Evolutionary conservation across 352 stramenopile genomes (phyloP).

Genomic region (Vaucheria bursata): DNA sequence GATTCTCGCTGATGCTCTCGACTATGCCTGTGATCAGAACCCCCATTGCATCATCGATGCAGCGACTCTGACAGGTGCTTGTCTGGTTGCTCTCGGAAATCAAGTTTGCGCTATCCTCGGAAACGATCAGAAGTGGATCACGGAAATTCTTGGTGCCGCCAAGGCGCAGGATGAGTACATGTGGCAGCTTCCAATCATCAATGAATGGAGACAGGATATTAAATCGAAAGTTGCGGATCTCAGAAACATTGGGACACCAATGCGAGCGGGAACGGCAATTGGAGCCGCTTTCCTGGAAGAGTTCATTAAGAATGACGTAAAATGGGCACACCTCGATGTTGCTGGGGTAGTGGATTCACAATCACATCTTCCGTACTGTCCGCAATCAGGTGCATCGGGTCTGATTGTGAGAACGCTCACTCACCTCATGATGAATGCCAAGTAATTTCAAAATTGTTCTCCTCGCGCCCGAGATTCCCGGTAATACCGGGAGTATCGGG

Average conservation of each 20-base stretch:
- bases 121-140: slow-evolving; percentile 56
- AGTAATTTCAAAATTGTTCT: slow-evolving; percentile 2
- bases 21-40: slow-evolving; percentile 9
- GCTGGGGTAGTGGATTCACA: slow-evolving; percentile 51
- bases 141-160: slow-evolving; percentile 52
- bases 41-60: slow-evolving; percentile 59
- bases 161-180: slow-evolving; percentile 59
- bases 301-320: slow-evolving; percentile 83
- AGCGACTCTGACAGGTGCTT: slow-evolving; percentile 63
- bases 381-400: not conserved
- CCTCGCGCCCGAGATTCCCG: not conserved
- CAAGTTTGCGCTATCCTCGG: slow-evolving; percentile 57
- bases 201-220: slow-evolving; percentile 59
- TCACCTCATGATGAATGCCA: not conserved
- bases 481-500: not conserved
- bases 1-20: slow-evolving; percentile 37
- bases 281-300: slow-evolving; percentile 64
- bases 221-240: slow-evolving; percentile 65
- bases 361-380: not conserved
- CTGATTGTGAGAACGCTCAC: not conserved
- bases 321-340: slow-evolving; percentile 69
- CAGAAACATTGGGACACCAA: slow-evolving; percentile 54
- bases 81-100: slow-evolving; percentile 58
- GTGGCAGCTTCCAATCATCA: slow-evolving; percentile 63
- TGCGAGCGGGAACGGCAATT: slow-evolving; percentile 58